Base-by-base conservation (phyloP, 208 protist species). In the Acanthamoeba castellanii region DNA sequence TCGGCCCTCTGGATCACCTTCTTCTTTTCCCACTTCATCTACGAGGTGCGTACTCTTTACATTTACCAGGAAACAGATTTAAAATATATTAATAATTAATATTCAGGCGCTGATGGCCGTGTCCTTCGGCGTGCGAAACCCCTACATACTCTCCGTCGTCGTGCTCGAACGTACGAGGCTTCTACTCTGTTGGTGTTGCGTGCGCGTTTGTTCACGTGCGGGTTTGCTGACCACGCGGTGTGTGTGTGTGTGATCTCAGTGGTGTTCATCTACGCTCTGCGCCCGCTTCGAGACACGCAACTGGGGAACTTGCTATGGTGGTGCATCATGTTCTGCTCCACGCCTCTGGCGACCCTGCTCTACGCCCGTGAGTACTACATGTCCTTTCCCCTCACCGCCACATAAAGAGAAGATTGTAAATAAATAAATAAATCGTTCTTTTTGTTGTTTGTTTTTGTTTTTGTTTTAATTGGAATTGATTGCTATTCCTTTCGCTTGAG, bases 321-420 rank as follows among this genome's bases (percentile, higher is more conserved):
- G 82, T 55, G 82, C 82, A 89, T 4, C 82, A 89, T 89, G 82
- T 89, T 89, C 82, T 89, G 37, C n/a, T 52, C 47, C 34, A 89
- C 82, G 25, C 82, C 82, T 3, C 37, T 89, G 37, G 47, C n/a
- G 8, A 61, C 82, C 47, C 45, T 66, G 22, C 82, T 89, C 37
- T 89, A 89, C 55, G 82, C 82, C 37, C 82, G 82, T 34, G 82
- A 89, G 82, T 89, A 89, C 55, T 89, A 89, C 82, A 57, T 89
- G 72, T 64, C 59, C 20, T n/a, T 27, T 16, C 11, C 47, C 11
- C 47, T 52, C 47, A 14, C 11, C 47, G 47, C 47, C 11, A 14
- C 11, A 4, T 52, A 4, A n/a, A n/a, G n/a, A n/a, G 47, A 52
- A 14, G 4, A 4, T 11, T 52, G 47, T 52, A 52, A 52, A 52